Evolutionary conservation across 1,284 basidiomycete genomes (phyloP).

Genomic region (Microbotryum scabiosae): DNA sequence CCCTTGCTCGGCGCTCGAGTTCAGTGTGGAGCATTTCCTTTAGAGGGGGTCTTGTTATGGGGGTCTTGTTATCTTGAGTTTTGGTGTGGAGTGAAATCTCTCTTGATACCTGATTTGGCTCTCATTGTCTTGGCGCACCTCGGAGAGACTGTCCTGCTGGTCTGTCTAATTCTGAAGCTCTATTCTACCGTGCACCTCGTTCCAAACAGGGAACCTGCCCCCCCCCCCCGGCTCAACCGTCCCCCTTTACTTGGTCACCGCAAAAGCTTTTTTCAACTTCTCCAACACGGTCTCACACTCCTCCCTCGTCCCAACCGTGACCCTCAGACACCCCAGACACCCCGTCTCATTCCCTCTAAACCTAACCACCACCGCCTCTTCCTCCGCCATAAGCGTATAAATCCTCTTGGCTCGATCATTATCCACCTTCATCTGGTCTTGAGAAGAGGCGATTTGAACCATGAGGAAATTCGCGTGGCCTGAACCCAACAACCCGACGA

Average conservation of each 20-base stretch:
- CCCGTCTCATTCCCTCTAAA: constrained; percentile 80
- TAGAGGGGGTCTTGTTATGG: constrained; percentile 44
- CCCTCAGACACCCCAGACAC: constrained; percentile 76
- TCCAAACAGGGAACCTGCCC: too few species aligned
- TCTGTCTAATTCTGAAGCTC: not conserved
- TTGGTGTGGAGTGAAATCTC: too few species aligned
- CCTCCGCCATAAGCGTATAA: constrained; percentile 79
- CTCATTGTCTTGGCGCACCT: too few species aligned
- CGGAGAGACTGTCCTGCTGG: too few species aligned
- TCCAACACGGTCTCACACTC: constrained; percentile 52
- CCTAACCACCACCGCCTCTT: constrained; percentile 78
- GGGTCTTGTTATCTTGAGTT: not conserved
- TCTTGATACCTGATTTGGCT: too few species aligned
- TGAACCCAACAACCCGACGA: constrained; percentile 67
- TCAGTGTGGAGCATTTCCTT: constrained; percentile 85
- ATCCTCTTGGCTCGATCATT: constrained; percentile 60
- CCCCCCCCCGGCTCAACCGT: too few species aligned
- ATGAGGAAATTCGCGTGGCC: constrained; percentile 90
- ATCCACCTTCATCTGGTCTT: constrained; percentile 49
- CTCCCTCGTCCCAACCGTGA: constrained; percentile 78
- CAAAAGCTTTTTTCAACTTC: constrained; percentile 25
- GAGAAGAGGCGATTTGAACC: constrained; percentile 57
- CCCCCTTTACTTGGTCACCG: constrained; percentile 2
- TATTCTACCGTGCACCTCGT: too few species aligned
- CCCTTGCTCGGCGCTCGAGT: constrained; percentile 93